Evolutionary conservation across 441 rosid genomes (phyloP), one percentile per base, ranked within the genome.

Genomic region (Lepidium campestre): DNA sequence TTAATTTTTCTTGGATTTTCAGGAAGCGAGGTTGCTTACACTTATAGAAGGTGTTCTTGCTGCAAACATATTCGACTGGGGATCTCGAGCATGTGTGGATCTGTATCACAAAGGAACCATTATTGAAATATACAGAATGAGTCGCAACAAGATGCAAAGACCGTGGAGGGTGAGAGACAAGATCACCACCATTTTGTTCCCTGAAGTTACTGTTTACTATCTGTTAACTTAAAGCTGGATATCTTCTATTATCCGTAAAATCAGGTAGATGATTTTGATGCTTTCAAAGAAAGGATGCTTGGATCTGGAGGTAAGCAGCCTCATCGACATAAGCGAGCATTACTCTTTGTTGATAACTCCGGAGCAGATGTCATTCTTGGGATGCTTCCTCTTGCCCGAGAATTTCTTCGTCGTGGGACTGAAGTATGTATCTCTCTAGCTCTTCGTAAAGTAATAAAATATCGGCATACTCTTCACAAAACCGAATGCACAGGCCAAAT

Each of bases 61-160:
- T 69, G 99, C 99, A 62, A 94, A 94, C 62, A 94, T 94, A 80
- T 94, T 94, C 66, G 99, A 94, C 77, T 94, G 99, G 99, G 99
- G 99, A 62, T 91, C 99, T 66, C 88, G 94, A 49, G 98, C 98
- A 41, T 94, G 99, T 76, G 99, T 94, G 75, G 99, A 94, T 68
- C 89, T 94, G 60, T 94, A 91, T 79, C 99, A 89, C 70, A 89
- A 94, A 74, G 98, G 99, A 65, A 91, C 98, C 34, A 94, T 94
- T 44, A 94, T 94, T 64, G 99, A 94, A 75, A 94, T 94, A 60
- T 94, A 94, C 67, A 85, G 99, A 78, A 94, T 94, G 99, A 94
- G 99, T 69, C 94, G 99, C 58, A 76, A 91, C 74, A 91, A 94
- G 78, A 94, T 94, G 99, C 98, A 88, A 65, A 85, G 99, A 77